Base-by-base conservation (phyloP, 768 basidiomycete species). In the Tricholoma terreum region DNA sequence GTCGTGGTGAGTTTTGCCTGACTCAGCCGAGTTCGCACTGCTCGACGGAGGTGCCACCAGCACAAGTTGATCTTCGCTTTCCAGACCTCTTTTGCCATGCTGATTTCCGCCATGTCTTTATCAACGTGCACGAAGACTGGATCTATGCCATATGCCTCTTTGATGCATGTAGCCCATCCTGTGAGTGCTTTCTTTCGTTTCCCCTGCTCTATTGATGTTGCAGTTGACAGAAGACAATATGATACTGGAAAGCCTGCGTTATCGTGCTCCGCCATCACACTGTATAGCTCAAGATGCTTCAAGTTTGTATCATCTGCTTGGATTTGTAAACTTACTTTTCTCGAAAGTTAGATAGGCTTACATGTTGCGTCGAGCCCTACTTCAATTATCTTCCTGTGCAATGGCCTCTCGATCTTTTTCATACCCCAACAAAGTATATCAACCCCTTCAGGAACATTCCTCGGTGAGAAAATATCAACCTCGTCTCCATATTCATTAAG, bases 171-270 rank as follows among this genome's bases (percentile, higher is more conserved):
- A 50, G 40, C 40, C 61, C 60, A 67, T 58, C 54, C 55, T 49
- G 55, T 60, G 35, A 64, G 57, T 45, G 68, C 67, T 17, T 54
- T 56, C 24, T 55, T 63, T n/a, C 60, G 59, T 50, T 68, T 66
- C 19, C 62, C 58, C 15, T 56, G 56, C 30, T 63, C 61, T n/a
- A n/a, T n/a, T n/a, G n/a, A n/a, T n/a, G n/a, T n/a, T 48, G 64
- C 59, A 3, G 65, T 68, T 9, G 67, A 67, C 17, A 69, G 53
- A 15, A 69, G 54, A 36, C 65, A 65, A 54, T 69, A 67, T n/a
- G 66, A 61, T 21, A 69, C 31, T 17, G 64, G 67, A 33, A 63
- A 69, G 31, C 67, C 67, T 14, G 67, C 58, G 45, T 67, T 67
- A 54, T 69, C 63, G 50, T 59, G 49, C 52, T 68, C n/a, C n/a